phyloP scores from a whole-genome alignment of 768 basidiomycete genomes.

The Wakefieldia striispora region DNA sequence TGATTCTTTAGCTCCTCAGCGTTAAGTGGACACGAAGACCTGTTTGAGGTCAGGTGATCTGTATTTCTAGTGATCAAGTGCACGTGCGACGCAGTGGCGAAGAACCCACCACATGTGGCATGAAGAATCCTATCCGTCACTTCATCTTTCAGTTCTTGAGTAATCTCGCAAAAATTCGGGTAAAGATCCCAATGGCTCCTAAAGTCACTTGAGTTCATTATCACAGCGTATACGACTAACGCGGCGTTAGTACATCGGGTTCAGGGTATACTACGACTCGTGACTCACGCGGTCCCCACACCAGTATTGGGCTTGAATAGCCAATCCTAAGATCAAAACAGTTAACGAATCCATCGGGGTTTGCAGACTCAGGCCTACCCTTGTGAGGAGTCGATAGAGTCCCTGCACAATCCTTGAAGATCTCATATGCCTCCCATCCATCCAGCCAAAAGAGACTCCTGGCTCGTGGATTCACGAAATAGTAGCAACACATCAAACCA shows the following conservation, averaged over 20 bases:
- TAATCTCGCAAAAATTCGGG: conserved; percentile 27
- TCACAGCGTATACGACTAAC: background rate
- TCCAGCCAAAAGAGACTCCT: conserved; percentile 58
- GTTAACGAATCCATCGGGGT: background rate
- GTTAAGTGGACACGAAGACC: conserved; percentile 24
- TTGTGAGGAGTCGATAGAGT: conserved; percentile 20
- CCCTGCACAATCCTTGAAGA: conserved; percentile 31
- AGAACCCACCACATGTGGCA: conserved; percentile 24
- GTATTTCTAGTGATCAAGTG: background rate
- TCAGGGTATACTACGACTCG: background rate
- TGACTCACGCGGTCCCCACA: conserved; percentile 16
- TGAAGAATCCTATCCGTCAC: conserved; percentile 26
- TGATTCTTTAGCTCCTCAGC: conserved; percentile 19
- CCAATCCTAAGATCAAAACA: conserved; percentile 24
- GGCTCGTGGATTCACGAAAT: conserved; percentile 47
- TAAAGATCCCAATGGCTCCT: conserved; percentile 38
- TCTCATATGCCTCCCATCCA: conserved; percentile 32
- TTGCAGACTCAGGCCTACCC: conserved; percentile 9
- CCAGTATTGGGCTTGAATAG: conserved; percentile 39
- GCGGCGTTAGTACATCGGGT: conserved; percentile 7
- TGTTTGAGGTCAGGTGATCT: conserved; percentile 30
- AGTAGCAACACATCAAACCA: conserved; percentile 39
- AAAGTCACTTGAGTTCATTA: conserved; percentile 1
- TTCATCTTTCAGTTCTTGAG: conserved; percentile 27
- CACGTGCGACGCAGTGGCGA: background rate